phyloP scores from a whole-genome alignment of 2,329 filamentous ascomycete genomes.

The Ambrosiella beaveri region DNA sequence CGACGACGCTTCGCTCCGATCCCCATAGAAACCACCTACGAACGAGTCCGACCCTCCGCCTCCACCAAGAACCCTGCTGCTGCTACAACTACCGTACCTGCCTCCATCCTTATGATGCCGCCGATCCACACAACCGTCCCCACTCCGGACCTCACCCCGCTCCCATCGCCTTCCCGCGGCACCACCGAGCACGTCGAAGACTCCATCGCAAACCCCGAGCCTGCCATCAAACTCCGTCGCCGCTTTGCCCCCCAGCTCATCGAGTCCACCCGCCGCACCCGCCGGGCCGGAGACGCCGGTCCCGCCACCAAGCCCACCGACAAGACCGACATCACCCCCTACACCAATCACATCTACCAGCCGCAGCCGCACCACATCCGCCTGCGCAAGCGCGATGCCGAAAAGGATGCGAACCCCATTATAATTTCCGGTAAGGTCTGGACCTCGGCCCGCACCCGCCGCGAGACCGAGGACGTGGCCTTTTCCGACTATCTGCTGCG shows the following conservation, averaged over 20 bases:
- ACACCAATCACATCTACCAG: conserved; percentile 44
- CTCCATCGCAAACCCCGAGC: not conserved
- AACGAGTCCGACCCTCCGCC: conserved; percentile 31
- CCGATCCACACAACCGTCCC: conserved; percentile 24
- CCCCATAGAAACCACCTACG: conserved; percentile 55
- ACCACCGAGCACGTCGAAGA: conserved; percentile 6
- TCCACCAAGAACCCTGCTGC: not conserved
- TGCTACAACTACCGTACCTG: not conserved
- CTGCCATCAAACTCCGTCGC: conserved; percentile 17
- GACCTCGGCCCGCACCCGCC: conserved; percentile 22
- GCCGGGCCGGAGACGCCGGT: conserved; percentile 45
- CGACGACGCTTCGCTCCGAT: conserved; percentile 48
- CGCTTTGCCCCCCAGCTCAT: conserved; percentile 65
- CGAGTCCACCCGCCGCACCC: conserved; percentile 57
- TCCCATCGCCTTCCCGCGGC: conserved; percentile 28
- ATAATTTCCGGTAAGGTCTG: conserved; percentile 1
- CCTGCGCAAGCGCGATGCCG: conserved; percentile 4
- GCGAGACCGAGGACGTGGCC: conserved; percentile 58
- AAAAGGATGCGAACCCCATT: not conserved
- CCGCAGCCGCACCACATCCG: conserved; percentile 18
- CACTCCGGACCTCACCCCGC: conserved; percentile 40
- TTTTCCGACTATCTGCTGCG: conserved; percentile 63
- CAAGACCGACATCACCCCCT: conserved; percentile 55
- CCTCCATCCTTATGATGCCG: not conserved
- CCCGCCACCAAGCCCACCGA: conserved; percentile 47